Evolutionary conservation across 768 basidiomycete genomes (phyloP).

Genomic region (Panellus pusillus): DNA sequence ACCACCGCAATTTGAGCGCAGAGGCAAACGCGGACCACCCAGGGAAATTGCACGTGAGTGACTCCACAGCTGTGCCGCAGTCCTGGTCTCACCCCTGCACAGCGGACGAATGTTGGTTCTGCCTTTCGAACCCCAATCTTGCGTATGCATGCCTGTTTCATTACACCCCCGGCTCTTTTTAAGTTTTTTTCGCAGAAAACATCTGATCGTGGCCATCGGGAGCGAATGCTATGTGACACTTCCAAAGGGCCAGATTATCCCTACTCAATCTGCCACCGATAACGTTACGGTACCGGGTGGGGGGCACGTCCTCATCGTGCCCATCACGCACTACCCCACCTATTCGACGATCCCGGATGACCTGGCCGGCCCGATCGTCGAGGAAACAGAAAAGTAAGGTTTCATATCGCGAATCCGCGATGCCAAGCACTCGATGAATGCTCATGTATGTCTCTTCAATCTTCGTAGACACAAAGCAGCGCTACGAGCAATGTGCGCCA

Average conservation of each 20-base stretch:
- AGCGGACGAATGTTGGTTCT: conserved; percentile 99
- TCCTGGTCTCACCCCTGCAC: conserved; percentile 15
- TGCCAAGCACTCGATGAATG: not conserved
- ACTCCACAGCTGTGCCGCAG: not conserved
- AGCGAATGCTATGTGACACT: conserved; percentile 91
- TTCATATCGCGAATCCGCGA: not conserved
- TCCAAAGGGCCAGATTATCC: conserved; percentile 94
- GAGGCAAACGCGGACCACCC: conserved; percentile 53
- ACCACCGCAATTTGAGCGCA: conserved; percentile 35
- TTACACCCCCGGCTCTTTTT: not conserved
- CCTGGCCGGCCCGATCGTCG: conserved; percentile 68
- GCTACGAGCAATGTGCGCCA: conserved; percentile 69
- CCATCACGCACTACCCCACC: conserved; percentile 92
- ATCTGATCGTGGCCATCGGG: conserved; percentile 93
- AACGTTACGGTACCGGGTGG: conserved; percentile 80
- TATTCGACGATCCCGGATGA: conserved; percentile 79
- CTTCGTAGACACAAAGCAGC: conserved; percentile 72
- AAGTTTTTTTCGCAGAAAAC: conserved; percentile 48
- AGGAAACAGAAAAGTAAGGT: conserved; percentile 75
- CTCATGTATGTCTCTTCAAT: conserved; percentile 5
- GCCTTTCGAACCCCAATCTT: conserved; percentile 89
- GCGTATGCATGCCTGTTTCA: conserved; percentile 50
- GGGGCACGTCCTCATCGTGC: conserved; percentile 92
- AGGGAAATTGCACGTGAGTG: conserved; percentile 81
- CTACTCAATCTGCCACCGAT: conserved; percentile 62